Percentiles rank a stretch among this genome's conserved stretches.
Conservation (phyloP, 768 basidiomycete species). For the Hericium alpestre region DNA sequence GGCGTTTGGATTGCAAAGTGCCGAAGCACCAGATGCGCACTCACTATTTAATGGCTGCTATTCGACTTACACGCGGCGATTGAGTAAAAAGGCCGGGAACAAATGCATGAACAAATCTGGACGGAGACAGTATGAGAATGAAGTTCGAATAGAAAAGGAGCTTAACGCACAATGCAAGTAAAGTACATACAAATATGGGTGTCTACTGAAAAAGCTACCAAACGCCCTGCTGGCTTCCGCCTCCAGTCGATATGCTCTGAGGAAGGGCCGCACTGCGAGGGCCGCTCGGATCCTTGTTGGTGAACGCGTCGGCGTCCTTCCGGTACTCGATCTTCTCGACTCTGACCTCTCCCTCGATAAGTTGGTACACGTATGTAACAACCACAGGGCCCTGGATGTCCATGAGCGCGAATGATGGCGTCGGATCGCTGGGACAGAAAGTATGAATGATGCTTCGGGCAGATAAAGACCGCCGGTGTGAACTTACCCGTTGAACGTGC, state of each 20-base stretch:
- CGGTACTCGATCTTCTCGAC: constrained; percentile 85
- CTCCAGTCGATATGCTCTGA: constrained; percentile 37
- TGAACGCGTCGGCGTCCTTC: constrained; percentile 40
- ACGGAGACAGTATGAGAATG: too few species aligned
- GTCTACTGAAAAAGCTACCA: constrained; percentile 16
- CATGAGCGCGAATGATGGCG: constrained; percentile 93
- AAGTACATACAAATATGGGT: too few species aligned
- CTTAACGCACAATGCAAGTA: too few species aligned
- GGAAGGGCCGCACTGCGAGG: constrained; percentile 37
- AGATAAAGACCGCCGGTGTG: not conserved
- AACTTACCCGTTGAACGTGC: constrained; percentile 54
- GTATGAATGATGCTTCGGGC: not conserved
- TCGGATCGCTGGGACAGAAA: constrained; percentile 53
- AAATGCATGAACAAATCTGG: too few species aligned
- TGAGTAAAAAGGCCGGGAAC: too few species aligned
- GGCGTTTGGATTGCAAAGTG: too few species aligned
- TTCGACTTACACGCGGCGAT: too few species aligned
- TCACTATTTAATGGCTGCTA: too few species aligned
- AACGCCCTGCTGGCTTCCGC: constrained; percentile 19
- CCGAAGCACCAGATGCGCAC: too few species aligned
- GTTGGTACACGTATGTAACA: constrained; percentile 94
- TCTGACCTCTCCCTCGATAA: constrained; percentile 88
- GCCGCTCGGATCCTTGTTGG: constrained; percentile 23
- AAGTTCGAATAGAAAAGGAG: too few species aligned
- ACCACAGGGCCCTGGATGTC: constrained; percentile 96